Conservation (phyloP, 768 basidiomycete species). For the Butyriboletus loyo region DNA sequence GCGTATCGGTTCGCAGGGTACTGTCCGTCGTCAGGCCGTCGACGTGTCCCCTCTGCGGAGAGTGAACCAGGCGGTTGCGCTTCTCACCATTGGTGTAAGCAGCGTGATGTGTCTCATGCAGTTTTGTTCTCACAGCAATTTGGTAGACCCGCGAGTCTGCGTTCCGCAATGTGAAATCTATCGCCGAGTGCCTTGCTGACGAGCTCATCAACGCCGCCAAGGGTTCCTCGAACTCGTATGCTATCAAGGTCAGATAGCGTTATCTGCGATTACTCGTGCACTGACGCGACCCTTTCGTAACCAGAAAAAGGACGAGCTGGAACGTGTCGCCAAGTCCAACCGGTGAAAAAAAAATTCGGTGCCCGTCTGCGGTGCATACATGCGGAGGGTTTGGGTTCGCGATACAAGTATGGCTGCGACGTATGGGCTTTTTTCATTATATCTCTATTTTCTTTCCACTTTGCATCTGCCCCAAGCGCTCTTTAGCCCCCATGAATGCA, state of each 20-base stretch:
- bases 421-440: slow-evolving; percentile 17
- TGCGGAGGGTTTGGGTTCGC: slow-evolving; percentile 8
- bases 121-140: slow-evolving; percentile 1
- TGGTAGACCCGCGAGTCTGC: slow-evolving; percentile 95
- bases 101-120: not conserved
- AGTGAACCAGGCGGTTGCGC: slow-evolving; percentile 95
- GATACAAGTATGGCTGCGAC: slow-evolving; percentile 23
- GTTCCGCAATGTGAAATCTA: slow-evolving; percentile 99
- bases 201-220: slow-evolving; percentile 99
- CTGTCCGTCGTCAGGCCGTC: slow-evolving; percentile 98
- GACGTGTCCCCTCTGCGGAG: slow-evolving; percentile 98
- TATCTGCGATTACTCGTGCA: not conserved
- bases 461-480: slow-evolving; percentile 10
- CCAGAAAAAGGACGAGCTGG: slow-evolving; percentile 98
- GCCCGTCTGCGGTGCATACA: not conserved
- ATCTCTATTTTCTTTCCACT: slow-evolving; percentile 2
- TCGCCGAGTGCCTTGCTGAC: slow-evolving; percentile 98
- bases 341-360: slow-evolving; percentile 68
- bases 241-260: slow-evolving; percentile 77
- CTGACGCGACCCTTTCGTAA: not conserved
- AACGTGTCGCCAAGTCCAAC: slow-evolving; percentile 99
- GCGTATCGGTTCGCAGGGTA: slow-evolving; percentile 99
- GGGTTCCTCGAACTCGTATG: slow-evolving; percentile 99
- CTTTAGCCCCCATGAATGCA: slow-evolving; percentile 23
- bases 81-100: slow-evolving; percentile 94